A percentile compares a stretch with the other conserved stretches of the same genome.
Evolutionary conservation across 225 moss, liverwort and hornwort genomes (phyloP).

Genomic region (Marchantia paleacea): DNA sequence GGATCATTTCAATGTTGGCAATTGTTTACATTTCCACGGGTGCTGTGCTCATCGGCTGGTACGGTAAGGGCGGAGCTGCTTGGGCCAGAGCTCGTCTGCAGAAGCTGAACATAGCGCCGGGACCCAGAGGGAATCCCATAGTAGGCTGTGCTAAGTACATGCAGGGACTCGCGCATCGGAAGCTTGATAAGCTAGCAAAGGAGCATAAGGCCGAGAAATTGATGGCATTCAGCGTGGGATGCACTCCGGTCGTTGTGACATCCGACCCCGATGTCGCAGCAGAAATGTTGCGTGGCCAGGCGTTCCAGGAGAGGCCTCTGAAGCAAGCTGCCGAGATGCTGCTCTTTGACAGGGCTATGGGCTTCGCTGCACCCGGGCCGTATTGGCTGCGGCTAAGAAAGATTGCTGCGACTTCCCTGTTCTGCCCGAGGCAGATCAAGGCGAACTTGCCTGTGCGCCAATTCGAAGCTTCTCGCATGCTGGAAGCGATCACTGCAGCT

Average conservation of each 20-base stretch:
- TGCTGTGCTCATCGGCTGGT: conserved; percentile 24
- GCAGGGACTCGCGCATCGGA: conserved; percentile 49
- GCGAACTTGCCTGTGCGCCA: conserved; percentile 34
- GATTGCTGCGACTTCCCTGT: conserved; percentile 51
- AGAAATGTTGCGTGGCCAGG: conserved; percentile 45
- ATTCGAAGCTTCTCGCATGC: conserved; percentile 48
- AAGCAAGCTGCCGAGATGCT: conserved; percentile 58
- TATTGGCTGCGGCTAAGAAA: conserved; percentile 59
- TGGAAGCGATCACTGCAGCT: conserved; percentile 35
- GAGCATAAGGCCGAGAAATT: conserved; percentile 32
- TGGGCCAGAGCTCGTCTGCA: conserved; percentile 37
- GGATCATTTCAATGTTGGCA: conserved; percentile 11
- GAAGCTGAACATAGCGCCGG: conserved; percentile 33
- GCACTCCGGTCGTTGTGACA: conserved; percentile 53
- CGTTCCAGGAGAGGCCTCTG: conserved; percentile 56
- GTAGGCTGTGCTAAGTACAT: conserved; percentile 29
- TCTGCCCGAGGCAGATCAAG: conserved; percentile 55
- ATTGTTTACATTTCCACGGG: background rate
- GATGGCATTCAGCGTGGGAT: conserved; percentile 61
- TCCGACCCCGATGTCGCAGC: conserved; percentile 50
- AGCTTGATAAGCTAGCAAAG: conserved; percentile 45
- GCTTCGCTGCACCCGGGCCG: conserved; percentile 58
- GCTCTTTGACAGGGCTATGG: conserved; percentile 55
- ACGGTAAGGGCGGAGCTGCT: conserved; percentile 34
- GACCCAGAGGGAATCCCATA: conserved; percentile 32